phyloP scores from a whole-genome alignment of 1,139 yeast genomes.

The Insectozyma bohioensis region DNA sequence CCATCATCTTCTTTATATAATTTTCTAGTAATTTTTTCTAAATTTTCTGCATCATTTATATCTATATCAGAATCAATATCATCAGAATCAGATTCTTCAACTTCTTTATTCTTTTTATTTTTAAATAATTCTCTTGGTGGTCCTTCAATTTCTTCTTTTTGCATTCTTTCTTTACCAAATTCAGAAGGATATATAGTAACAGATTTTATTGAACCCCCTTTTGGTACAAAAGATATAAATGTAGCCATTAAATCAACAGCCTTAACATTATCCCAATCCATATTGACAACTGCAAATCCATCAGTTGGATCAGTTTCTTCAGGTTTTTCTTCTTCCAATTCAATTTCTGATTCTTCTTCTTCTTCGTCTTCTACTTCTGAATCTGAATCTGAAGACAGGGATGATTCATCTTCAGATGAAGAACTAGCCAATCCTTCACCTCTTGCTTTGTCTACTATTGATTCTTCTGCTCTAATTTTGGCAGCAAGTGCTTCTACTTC shows the following conservation, averaged over 20 bases:
- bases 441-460: conserved; percentile 58
- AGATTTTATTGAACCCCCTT: conserved; percentile 66
- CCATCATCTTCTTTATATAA: conserved; percentile 72
- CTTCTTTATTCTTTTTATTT: conserved; percentile 30
- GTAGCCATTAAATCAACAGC: conserved; percentile 90
- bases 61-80: conserved; percentile 49
- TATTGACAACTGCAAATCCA: conserved; percentile 85
- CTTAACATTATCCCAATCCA: conserved; percentile 95
- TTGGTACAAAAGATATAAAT: conserved; percentile 81
- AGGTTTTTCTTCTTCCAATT: conserved; percentile 57
- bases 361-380: conserved; percentile 25
- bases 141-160: conserved; percentile 85
- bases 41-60: conserved; percentile 39
- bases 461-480: conserved; percentile 22
- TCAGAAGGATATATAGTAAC: conserved; percentile 87
- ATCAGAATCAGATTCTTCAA: conserved; percentile 25
- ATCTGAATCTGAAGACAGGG: conserved; percentile 26
- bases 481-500: conserved; percentile 13
- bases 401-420: conserved; percentile 22
- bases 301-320: conserved; percentile 85
- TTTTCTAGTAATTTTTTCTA: conserved; percentile 59
- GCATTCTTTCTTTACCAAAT: conserved; percentile 91
- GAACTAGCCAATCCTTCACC: conserved; percentile 52
- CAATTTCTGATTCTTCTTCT: conserved; percentile 54
- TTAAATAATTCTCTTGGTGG: conserved; percentile 86